A percentile compares a stretch with the other conserved stretches of the same genome.
Evolutionary conservation across 371 early-diverging fungal species (phyloP).

Genomic region (Gilbertella persicaria): DNA sequence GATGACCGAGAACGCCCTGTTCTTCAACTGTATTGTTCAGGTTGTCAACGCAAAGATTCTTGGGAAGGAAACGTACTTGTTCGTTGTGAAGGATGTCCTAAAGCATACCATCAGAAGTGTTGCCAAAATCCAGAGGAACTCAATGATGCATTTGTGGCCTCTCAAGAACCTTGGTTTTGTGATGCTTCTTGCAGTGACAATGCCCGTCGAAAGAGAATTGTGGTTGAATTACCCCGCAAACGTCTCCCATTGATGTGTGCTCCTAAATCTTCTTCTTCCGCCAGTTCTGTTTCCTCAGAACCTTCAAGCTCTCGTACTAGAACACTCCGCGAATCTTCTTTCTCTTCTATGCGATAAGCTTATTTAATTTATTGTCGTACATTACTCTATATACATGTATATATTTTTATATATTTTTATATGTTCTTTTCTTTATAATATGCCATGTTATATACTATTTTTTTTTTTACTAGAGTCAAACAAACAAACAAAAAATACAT

Average conservation of each 20-base stretch:
- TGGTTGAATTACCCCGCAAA: slow-evolving; percentile 68
- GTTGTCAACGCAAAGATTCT: slow-evolving; percentile 77
- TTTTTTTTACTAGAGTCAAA: too few species aligned
- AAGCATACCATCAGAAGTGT: slow-evolving; percentile 81
- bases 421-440: too few species aligned
- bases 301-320: slow-evolving; percentile 3
- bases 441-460: too few species aligned
- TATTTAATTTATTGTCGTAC: too few species aligned
- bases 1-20: slow-evolving; percentile 82
- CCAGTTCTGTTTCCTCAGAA: neutral
- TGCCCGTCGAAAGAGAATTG: slow-evolving; percentile 56
- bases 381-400: too few species aligned
- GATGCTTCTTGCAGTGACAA: slow-evolving; percentile 71
- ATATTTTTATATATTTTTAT: too few species aligned
- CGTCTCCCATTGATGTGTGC: slow-evolving; percentile 71
- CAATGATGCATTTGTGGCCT: slow-evolving; percentile 49
- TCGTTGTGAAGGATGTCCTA: slow-evolving; percentile 86
- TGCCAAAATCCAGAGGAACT: slow-evolving; percentile 40
- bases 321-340: slow-evolving; percentile 8
- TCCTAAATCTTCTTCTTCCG: slow-evolving; percentile 34
- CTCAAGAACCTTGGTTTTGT: slow-evolving; percentile 71
- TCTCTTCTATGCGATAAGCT: too few species aligned
- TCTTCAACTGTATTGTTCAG: slow-evolving; percentile 83
- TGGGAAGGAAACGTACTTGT: slow-evolving; percentile 67
- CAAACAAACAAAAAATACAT: too few species aligned